Evolutionary conservation across 805 yeast genomes (phyloP).

Genomic region (Saccharomycopsis sp.): DNA sequence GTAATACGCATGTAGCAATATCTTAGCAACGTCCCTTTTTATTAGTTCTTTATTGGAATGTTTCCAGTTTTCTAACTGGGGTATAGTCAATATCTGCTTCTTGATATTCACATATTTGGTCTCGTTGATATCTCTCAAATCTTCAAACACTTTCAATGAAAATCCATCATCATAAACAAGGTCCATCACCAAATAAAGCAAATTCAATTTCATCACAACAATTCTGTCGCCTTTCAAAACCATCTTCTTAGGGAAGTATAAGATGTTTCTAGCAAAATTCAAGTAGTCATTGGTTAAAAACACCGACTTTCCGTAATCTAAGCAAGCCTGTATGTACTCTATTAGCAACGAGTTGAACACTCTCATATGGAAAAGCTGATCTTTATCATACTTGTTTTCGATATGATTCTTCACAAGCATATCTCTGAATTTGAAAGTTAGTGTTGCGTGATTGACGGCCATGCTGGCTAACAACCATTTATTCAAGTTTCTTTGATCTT

Average conservation of each 20-base stretch:
- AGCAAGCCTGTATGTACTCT: constrained; percentile 41
- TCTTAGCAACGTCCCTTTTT: constrained; percentile 40
- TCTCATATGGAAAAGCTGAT: constrained; percentile 45
- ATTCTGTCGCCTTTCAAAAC: constrained; percentile 42
- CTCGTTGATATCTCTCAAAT: constrained; percentile 27
- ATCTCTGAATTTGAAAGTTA: constrained; percentile 37
- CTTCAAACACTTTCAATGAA: constrained; percentile 24
- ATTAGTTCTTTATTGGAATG: constrained; percentile 37
- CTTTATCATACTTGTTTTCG: constrained; percentile 25
- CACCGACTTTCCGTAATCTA: constrained; percentile 42
- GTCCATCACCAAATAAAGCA: constrained; percentile 26
- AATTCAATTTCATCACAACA: constrained; percentile 41
- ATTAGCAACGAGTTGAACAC: constrained; percentile 45
- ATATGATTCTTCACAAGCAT: constrained; percentile 32
- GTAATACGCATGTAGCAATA: constrained; percentile 39
- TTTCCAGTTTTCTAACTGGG: constrained; percentile 39
- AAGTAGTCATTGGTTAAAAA: constrained; percentile 32
- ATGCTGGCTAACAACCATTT: constrained; percentile 44
- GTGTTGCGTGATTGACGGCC: constrained; percentile 41
- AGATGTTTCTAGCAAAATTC: constrained; percentile 35
- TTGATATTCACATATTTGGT: constrained; percentile 24
- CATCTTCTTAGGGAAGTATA: constrained; percentile 35
- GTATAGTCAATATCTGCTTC: constrained; percentile 23
- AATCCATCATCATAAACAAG: constrained; percentile 24
- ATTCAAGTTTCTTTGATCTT: constrained; percentile 41